These are phyloP conservation scores for Rhododendron vialii DNA, from an alignment of 148 eudicot genomes.

Conservation along the genomic window DNA sequence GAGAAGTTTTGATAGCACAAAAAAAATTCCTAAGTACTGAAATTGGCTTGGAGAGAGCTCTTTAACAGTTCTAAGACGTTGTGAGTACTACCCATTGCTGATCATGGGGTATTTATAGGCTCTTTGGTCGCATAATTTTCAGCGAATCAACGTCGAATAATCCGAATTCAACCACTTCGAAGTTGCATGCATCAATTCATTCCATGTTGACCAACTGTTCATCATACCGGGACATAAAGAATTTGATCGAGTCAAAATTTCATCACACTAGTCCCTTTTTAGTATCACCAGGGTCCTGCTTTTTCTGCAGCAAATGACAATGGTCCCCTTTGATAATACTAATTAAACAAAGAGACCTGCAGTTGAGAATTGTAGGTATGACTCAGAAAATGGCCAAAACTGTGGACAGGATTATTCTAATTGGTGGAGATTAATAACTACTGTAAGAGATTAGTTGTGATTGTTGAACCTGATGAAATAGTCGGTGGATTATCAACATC, in stretches of 20 bases:
- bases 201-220: neutral
- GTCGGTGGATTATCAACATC: neutral
- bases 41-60: neutral
- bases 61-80: neutral
- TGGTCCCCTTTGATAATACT: neutral
- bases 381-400: neutral
- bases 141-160: neutral
- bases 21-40: neutral
- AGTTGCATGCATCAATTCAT: neutral
- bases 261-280: neutral
- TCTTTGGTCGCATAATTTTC: neutral
- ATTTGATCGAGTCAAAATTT: neutral
- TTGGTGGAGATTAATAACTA: neutral
- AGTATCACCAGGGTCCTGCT: neutral
- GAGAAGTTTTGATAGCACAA: neutral
- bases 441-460: too few relatives aligned
- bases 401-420: neutral
- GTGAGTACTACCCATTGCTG: neutral
- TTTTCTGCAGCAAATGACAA: neutral
- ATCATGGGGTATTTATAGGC: conserved; percentile 3
- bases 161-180: neutral
- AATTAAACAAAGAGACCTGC: neutral
- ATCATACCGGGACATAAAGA: too few relatives aligned
- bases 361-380: neutral
- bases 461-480: neutral